A percentile compares a stretch with the other conserved stretches of the same genome.
Evolutionary conservation across 805 yeast genomes (phyloP).

Genomic region (Starmerella roubikii): DNA sequence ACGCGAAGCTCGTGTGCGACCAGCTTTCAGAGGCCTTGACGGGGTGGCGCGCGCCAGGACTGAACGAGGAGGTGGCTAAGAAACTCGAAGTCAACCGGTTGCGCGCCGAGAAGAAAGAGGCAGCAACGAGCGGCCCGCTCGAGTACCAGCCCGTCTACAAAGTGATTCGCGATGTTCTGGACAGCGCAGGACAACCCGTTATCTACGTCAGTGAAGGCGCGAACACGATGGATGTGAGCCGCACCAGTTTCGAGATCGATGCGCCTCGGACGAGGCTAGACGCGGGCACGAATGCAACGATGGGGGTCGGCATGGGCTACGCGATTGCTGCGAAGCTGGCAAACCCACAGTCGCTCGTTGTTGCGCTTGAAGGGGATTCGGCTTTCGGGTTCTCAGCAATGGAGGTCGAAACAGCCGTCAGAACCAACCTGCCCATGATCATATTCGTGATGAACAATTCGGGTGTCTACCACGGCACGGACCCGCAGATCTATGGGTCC

Average conservation of each 20-base stretch:
- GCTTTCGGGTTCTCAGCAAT: constrained; percentile 65
- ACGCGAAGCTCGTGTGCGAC: constrained; percentile 32
- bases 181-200: constrained; percentile 20
- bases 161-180: constrained; percentile 32
- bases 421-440: constrained; percentile 40
- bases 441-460: constrained; percentile 59
- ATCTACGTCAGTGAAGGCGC: constrained; percentile 58
- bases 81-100: constrained; percentile 24
- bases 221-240: constrained; percentile 59
- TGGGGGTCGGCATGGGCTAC: constrained; percentile 65
- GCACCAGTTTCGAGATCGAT: constrained; percentile 44
- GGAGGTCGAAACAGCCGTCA: constrained; percentile 57
- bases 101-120: constrained; percentile 27
- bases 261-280: constrained; percentile 45
- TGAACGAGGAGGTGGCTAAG: constrained; percentile 22
- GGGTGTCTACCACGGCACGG: constrained; percentile 57
- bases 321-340: constrained; percentile 48
- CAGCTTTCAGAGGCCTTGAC: constrained; percentile 27
- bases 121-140: constrained; percentile 8
- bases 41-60: constrained; percentile 27
- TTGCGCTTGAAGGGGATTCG: constrained; percentile 62
- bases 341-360: constrained; percentile 32
- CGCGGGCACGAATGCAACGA: constrained; percentile 66
- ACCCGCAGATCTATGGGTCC: constrained; percentile 23
- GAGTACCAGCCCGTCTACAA: constrained; percentile 42